These are phyloP conservation scores for Coemansia sp. DNA, from an alignment of 192 early-diverging fungal species.

Conservation along the genomic window DNA sequence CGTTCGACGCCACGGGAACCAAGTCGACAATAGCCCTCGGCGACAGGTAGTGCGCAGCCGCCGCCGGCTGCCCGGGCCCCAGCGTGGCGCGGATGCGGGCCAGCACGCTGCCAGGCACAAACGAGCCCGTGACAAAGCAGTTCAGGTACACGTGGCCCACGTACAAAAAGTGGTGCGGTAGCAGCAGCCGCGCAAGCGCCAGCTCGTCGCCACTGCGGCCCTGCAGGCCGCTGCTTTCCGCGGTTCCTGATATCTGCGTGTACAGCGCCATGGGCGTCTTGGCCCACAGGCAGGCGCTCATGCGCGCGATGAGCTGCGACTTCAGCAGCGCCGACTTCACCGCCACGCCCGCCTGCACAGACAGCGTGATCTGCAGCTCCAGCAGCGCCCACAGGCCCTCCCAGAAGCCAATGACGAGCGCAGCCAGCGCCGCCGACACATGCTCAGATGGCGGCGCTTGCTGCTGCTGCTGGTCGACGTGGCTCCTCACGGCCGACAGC, in stretches of 20 bases:
- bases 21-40: neutral
- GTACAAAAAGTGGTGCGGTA: conserved; percentile 39
- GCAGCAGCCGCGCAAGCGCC: conserved; percentile 14
- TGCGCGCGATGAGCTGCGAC: conserved; percentile 13
- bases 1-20: neutral
- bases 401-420: conserved; percentile 25
- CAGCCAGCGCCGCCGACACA: conserved; percentile 25
- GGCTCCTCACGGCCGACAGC: conserved; percentile 18
- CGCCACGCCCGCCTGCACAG: neutral
- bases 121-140: conserved; percentile 4
- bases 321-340: conserved; percentile 7
- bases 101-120: conserved; percentile 14
- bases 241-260: conserved; percentile 9
- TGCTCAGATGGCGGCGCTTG: neutral
- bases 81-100: conserved; percentile 10
- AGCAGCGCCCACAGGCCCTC: conserved; percentile 18
- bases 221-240: neutral
- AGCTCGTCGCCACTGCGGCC: conserved; percentile 4
- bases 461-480: conserved; percentile 6
- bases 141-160: conserved; percentile 20
- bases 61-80: neutral
- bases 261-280: conserved; percentile 2
- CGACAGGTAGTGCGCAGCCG: neutral
- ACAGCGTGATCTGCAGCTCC: neutral
- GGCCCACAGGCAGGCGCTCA: conserved; percentile 24